Evolutionary conservation across 257 asterid species (phyloP).

Genomic region (Solanum etuberosum): DNA sequence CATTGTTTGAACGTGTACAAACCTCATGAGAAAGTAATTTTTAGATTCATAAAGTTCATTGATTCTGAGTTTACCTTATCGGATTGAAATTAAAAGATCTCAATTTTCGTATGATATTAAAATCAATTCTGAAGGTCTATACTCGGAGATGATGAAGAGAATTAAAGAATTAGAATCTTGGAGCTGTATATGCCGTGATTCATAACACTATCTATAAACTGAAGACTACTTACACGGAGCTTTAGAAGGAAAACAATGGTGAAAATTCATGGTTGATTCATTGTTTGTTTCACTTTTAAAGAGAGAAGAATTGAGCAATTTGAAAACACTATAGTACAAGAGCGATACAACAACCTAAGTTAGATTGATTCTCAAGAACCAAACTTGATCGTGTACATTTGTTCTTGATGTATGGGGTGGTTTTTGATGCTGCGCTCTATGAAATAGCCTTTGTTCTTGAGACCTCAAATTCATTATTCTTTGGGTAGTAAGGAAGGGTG

Average conservation of each 20-base stretch:
- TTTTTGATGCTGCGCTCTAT: constrained; percentile 2
- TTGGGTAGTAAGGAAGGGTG: constrained; percentile 7
- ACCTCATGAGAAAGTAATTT: constrained; percentile 3
- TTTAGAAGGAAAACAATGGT: background rate
- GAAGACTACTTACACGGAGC: constrained; percentile 4
- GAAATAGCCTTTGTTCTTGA: constrained; percentile 13
- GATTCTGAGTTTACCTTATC: constrained; percentile 9
- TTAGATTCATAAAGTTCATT: constrained; percentile 12
- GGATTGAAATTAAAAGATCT: constrained; percentile 9
- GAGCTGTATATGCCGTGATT: background rate
- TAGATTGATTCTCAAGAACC: constrained; percentile 2
- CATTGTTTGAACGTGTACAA: constrained; percentile 1
- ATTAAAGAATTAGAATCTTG: background rate
- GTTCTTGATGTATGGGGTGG: constrained; percentile 5
- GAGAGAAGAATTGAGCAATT: background rate
- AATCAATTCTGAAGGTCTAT: background rate
- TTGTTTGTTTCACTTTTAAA: constrained; percentile 13
- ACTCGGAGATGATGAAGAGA: background rate
- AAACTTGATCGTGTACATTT: background rate
- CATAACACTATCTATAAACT: constrained; percentile 8
- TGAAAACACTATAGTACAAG: background rate
- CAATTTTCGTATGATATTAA: background rate
- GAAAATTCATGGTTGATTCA: constrained; percentile 6
- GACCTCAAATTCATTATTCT: background rate
- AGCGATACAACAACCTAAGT: background rate